Percentiles rank a stretch among this genome's conserved stretches.
These are phyloP conservation scores for Xylaria intraflava DNA, from an alignment of 495 filamentous ascomycete species.

Conservation along the genomic window DNA sequence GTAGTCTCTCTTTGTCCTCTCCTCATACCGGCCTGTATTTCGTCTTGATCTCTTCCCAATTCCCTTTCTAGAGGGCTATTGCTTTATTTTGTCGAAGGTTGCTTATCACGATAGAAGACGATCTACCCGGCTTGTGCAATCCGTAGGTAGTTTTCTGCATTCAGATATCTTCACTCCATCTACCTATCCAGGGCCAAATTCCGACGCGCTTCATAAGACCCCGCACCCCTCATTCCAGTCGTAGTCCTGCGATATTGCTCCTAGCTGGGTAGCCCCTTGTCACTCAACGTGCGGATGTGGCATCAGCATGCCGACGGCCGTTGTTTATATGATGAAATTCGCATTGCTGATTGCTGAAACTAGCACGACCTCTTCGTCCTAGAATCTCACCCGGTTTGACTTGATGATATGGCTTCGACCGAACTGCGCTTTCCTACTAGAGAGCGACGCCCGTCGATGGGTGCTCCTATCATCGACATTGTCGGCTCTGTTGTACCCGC, in stretches of 20 bases:
- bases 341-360: not conserved
- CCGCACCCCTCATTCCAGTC: slow-evolving; percentile 10
- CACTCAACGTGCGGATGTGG: not conserved
- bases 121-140: not conserved
- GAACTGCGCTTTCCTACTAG: slow-evolving; percentile 28
- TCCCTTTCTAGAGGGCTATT: too few species aligned
- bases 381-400: not conserved
- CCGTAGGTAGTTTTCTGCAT: slow-evolving; percentile 4
- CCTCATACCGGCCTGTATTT: not conserved
- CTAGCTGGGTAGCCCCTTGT: not conserved
- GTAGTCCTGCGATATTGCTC: not conserved
- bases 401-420: slow-evolving; percentile 26
- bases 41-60: not conserved
- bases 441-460: slow-evolving; percentile 64
- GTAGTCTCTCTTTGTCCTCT: too few species aligned
- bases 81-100: too few species aligned
- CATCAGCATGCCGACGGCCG: not conserved
- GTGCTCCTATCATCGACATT: slow-evolving; percentile 75
- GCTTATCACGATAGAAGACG: too few species aligned
- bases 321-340: not conserved
- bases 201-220: too few species aligned
- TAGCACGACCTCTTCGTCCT: not conserved
- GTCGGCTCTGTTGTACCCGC: slow-evolving; percentile 72
- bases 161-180: not conserved
- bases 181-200: slow-evolving; percentile 1